Conservation (phyloP, 2,329 filamentous ascomycete species). For the Fusarium sarcochroum region DNA sequence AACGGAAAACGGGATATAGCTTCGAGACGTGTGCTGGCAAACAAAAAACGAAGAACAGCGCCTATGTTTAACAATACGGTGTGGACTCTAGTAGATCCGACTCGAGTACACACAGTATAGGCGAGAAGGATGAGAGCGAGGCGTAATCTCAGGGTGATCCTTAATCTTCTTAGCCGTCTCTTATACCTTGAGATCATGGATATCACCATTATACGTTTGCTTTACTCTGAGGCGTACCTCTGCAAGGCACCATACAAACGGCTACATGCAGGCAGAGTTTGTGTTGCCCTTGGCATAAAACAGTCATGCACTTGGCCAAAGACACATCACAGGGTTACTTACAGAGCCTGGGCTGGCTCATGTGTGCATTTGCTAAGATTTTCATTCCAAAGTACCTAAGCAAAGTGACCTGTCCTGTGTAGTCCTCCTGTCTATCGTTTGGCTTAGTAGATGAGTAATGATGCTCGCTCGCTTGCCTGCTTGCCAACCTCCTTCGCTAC, state of each 20-base stretch:
- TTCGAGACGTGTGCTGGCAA: conserved; percentile 36
- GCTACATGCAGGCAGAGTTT: conserved; percentile 42
- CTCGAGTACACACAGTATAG: conserved; percentile 11
- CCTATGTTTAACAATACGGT: conserved; percentile 3
- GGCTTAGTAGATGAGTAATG: conserved; percentile 10
- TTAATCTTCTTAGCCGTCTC: neutral
- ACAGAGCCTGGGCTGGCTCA: neutral
- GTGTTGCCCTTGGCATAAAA: conserved; percentile 27
- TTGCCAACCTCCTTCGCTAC: conserved; percentile 8
- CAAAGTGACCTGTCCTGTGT: conserved; percentile 19
- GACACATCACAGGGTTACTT: neutral
- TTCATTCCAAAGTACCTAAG: conserved; percentile 25
- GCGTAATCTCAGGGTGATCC: neutral
- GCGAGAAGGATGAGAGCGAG: neutral
- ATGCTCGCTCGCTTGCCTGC: conserved; percentile 21
- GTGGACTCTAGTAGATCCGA: neutral
- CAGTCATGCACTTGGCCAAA: conserved; percentile 4
- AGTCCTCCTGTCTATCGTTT: conserved; percentile 17
- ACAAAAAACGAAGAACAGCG: conserved; percentile 25
- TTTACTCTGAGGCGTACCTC: conserved; percentile 4
- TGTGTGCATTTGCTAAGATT: conserved; percentile 9
- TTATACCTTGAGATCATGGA: conserved; percentile 5
- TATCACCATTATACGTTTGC: conserved; percentile 20
- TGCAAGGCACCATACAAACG: conserved; percentile 23
- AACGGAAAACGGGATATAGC: conserved; percentile 37